Conservation (phyloP, 495 filamentous ascomycete species). For the Aspergillus hancockii region DNA sequence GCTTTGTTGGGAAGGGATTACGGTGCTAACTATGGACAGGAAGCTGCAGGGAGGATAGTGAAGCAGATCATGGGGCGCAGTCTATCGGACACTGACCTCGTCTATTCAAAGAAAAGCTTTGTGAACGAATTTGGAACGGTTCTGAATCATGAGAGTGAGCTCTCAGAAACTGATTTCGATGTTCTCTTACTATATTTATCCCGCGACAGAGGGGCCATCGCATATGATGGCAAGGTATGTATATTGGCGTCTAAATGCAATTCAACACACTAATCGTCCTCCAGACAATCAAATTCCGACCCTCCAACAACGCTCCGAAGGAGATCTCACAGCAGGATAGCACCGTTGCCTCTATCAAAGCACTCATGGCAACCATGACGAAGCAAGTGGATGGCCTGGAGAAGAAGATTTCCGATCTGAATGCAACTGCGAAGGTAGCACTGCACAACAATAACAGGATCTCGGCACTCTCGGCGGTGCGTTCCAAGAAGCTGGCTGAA, state of each 20-base stretch:
- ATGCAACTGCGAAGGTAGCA: slow-evolving; percentile 62
- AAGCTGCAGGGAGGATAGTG: slow-evolving; percentile 45
- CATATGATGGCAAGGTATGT: slow-evolving; percentile 62
- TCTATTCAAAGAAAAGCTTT: slow-evolving; percentile 69
- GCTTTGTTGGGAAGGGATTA: not conserved
- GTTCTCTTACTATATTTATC: slow-evolving; percentile 71
- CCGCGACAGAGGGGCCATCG: slow-evolving; percentile 63
- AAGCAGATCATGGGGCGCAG: slow-evolving; percentile 44
- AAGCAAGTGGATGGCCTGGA: slow-evolving; percentile 65
- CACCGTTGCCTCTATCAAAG: slow-evolving; percentile 76
- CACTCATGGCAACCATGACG: slow-evolving; percentile 61
- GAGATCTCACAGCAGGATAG: slow-evolving; percentile 72
- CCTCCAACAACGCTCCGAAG: slow-evolving; percentile 39
- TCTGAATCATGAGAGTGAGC: slow-evolving; percentile 48
- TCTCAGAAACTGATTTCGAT: slow-evolving; percentile 67
- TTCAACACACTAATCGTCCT: slow-evolving; percentile 22
- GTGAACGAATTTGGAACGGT: slow-evolving; percentile 54
- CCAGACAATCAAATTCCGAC: slow-evolving; percentile 75
- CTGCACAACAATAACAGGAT: slow-evolving; percentile 69
- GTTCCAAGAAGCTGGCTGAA: slow-evolving; percentile 78
- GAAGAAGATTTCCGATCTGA: slow-evolving; percentile 49
- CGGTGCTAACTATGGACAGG: slow-evolving; percentile 28
- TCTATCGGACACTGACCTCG: slow-evolving; percentile 56
- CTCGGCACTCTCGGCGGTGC: slow-evolving; percentile 73
- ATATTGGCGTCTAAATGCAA: slow-evolving; percentile 4